Base-by-base conservation (phyloP, 306 rosid genomes). In the Boehmeria nivea region DNA sequence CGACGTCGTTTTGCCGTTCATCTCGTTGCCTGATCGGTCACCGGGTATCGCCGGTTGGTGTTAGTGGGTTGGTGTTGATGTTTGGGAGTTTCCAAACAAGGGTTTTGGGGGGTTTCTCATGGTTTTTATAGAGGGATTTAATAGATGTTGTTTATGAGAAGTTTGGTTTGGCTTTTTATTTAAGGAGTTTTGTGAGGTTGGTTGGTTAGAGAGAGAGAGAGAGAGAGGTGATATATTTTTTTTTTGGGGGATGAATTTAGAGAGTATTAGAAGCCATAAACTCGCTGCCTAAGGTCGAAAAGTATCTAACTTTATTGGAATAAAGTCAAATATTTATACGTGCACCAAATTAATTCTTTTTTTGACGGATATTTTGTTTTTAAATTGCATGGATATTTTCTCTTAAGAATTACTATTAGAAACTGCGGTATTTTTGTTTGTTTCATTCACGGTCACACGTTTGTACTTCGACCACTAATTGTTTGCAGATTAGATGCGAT, bases 1-100 rank as follows among this genome's bases (percentile, higher is more conserved):
- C 54, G 54, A 50, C 54, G 58, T 27, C 15, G 58, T 28, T 23
- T 38, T 14, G 18, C 13, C 36, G 34, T 57, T 23, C 59, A 31
- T 31, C 19, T 16, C n/a, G n/a, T n/a, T n/a, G n/a, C n/a, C n/a
- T 12, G 7, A 14, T 17, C 31, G 28, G 28, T 31, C 28, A 14
- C 33, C 17, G 1, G 16, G 7, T 4, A 21, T 52, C 40, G 28
- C 55, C 55, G 18, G 16, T 23, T n/a, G 19, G 16, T 25, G n/a
- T 12, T 4, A 11, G 18, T 46, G 27, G 12, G 7, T n/a, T 1
- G 51, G 26, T 46, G 4, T 19, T 19, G 11, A 33, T 11, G 34
- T 48, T 11, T 48, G 54, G 17, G 6, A 23, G 31, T 48, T 23
- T 48, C 17, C 15, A 48, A 23, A 17, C 33, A 48, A 23, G 33